Base-by-base conservation (phyloP, 345 rosid species). In the Hevea brasiliensis region DNA sequence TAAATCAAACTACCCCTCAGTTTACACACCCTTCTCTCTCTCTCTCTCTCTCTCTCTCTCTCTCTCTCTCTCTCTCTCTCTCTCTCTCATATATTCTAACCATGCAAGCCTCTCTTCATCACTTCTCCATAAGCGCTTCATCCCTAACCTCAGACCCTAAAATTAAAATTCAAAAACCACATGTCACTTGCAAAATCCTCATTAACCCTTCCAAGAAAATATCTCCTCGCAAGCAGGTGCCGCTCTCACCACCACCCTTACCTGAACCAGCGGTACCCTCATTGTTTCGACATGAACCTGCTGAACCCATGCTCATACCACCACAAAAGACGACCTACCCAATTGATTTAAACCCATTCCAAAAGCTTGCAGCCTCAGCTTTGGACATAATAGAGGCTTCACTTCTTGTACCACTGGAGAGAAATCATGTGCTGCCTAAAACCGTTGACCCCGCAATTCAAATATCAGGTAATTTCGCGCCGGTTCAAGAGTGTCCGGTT, bases 401-500 rank as follows among this genome's bases (percentile, higher is more conserved):
- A 0, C 29, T 88, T 14, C 60, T 81, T 66, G 40, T 55, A 3
- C 73, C 76, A 17, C 57, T 79, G 7, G 89, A 86, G 53, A 82
- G 67, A 65, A 44, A 37, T 12, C 78, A 72, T 23, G 65, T 56
- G 0, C 72, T 86, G 53, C 83, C 84, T 0, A 79, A 71, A 67
- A 82, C 73, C 26, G 74, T 73, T 4, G 88, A 89, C 54, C 89
- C 90, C 8, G 56, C 56, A 24, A 75, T 90, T 67, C 89, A 89
- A 61, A 77, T 90, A 40, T 77, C 89, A 0, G 92, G 94, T 6
- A 92, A 92, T 75, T 92, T 87, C 35, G 92, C 90, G 7, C 92
- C 94, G 68, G 92, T 89, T 77, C 64, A 74, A 17, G 94, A 92
- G 73, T 76, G 79, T 42, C 89, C 93, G n/a, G 96, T 87, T 75